phyloP scores from a whole-genome alignment of 31 red algal genomes.

The Bonnemaisonia californica region DNA sequence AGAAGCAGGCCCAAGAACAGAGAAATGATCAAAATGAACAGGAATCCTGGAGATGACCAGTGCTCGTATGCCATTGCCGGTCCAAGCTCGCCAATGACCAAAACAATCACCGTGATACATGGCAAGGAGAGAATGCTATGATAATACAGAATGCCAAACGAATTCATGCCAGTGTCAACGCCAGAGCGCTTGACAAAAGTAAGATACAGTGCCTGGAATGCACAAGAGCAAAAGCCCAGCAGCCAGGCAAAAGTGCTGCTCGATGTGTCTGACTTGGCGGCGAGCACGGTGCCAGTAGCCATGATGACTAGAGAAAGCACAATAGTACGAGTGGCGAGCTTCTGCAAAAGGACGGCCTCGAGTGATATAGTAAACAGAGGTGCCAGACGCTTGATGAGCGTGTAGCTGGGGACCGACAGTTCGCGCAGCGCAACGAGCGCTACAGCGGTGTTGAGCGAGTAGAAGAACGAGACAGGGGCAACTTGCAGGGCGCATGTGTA shows the following conservation, averaged over 20 bases:
- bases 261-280: slow-evolving; percentile 59
- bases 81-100: slow-evolving; percentile 63
- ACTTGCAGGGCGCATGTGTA: slow-evolving; percentile 42
- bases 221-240: slow-evolving; percentile 77
- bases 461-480: slow-evolving; percentile 83
- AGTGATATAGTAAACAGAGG: slow-evolving; percentile 77
- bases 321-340: slow-evolving; percentile 44
- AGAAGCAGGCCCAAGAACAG: slow-evolving; percentile 74
- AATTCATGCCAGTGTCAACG: slow-evolving; percentile 65
- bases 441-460: slow-evolving; percentile 85
- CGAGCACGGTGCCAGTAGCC: slow-evolving; percentile 81
- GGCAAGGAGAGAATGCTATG: slow-evolving; percentile 86
- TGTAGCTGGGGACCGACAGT: slow-evolving; percentile 81
- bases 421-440: slow-evolving; percentile 79
- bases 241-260: slow-evolving; percentile 69
- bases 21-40: slow-evolving; percentile 53
- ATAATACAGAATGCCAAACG: slow-evolving; percentile 80
- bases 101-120: slow-evolving; percentile 52
- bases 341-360: slow-evolving; percentile 66
- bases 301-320: slow-evolving; percentile 63
- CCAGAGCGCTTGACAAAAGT: slow-evolving; percentile 87
- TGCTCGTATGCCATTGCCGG: slow-evolving; percentile 35
- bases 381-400: slow-evolving; percentile 84
- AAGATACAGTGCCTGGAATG: slow-evolving; percentile 89
- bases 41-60: slow-evolving; percentile 58